Conservation (phyloP, 2,329 filamentous ascomycete species). For the Fusarium sp. region DNA sequence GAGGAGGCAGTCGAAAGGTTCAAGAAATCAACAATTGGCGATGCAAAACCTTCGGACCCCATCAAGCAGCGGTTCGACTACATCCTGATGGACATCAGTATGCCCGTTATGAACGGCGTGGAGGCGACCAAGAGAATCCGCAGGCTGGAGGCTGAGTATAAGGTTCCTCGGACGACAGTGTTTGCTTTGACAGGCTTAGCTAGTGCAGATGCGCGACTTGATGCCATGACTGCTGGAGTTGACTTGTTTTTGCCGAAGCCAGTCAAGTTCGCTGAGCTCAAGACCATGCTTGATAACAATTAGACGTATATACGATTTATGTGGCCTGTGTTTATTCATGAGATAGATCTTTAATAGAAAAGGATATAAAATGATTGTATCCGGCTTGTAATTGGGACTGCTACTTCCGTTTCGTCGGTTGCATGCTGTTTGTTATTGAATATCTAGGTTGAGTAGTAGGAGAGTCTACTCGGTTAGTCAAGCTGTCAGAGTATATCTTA, state of each 20-base stretch:
- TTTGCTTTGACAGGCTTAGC: conserved; percentile 67
- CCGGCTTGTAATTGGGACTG: not conserved
- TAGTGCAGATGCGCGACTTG: conserved; percentile 60
- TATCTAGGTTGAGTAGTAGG: not conserved
- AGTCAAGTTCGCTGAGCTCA: conserved; percentile 58
- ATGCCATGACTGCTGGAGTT: conserved; percentile 63
- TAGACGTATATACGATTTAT: conserved; percentile 27
- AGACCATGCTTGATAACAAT: conserved; percentile 48
- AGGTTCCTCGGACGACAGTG: conserved; percentile 58
- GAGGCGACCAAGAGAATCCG: conserved; percentile 63
- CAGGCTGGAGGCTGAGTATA: conserved; percentile 59
- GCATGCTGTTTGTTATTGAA: not conserved
- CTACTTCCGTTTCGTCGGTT: too few relatives aligned
- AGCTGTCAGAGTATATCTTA: fast-evolving
- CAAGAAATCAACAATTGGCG: conserved; percentile 46
- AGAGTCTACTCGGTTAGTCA: not conserved
- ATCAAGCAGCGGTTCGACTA: conserved; percentile 49
- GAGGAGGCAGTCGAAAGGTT: conserved; percentile 61
- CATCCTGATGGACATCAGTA: conserved; percentile 64
- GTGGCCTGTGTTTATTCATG: conserved; percentile 8
- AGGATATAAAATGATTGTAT: not conserved
- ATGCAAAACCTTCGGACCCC: not conserved
- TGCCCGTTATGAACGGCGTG: conserved; percentile 67
- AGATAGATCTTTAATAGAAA: conserved; percentile 17
- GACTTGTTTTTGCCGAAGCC: conserved; percentile 66